These are phyloP conservation scores for Pneumocystis canis DNA, from an alignment of 1,139 yeast species.

Conservation along the genomic window DNA sequence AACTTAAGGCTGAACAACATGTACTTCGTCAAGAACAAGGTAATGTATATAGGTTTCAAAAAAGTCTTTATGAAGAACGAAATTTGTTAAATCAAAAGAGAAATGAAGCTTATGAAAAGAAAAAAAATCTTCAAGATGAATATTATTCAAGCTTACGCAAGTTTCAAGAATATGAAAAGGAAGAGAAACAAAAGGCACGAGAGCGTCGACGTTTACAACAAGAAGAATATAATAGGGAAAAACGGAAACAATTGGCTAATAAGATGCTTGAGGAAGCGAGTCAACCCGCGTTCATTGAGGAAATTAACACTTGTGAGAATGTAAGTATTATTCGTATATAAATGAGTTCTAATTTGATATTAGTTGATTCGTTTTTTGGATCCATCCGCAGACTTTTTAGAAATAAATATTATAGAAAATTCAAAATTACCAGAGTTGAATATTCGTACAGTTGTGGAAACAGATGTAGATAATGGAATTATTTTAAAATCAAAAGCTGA, in stretches of 20 bases:
- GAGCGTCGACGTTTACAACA: slow-evolving; percentile 43
- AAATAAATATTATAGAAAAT: not conserved
- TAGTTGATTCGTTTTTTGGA: not conserved
- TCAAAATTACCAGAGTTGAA: slow-evolving; percentile 19
- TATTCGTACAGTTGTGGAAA: slow-evolving; percentile 23
- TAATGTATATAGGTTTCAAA: slow-evolving; percentile 51
- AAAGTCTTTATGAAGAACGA: slow-evolving; percentile 49
- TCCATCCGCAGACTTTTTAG: not conserved
- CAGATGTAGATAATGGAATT: slow-evolving; percentile 20
- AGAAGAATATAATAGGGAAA: slow-evolving; percentile 25
- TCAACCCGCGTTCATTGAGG: slow-evolving; percentile 69
- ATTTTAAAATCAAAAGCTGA: slow-evolving; percentile 49
- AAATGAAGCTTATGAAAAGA: slow-evolving; percentile 49
- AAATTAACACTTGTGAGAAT: slow-evolving; percentile 58
- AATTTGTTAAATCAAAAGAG: slow-evolving; percentile 52
- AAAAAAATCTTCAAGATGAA: slow-evolving; percentile 51
- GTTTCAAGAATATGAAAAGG: slow-evolving; percentile 53
- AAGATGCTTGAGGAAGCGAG: slow-evolving; percentile 60
- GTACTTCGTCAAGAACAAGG: slow-evolving; percentile 47
- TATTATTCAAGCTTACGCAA: slow-evolving; percentile 51
- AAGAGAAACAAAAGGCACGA: slow-evolving; percentile 39
- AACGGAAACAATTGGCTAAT: slow-evolving; percentile 30
- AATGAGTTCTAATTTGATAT: not conserved
- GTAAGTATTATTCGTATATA: slow-evolving; percentile 21
- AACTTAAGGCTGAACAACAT: slow-evolving; percentile 50